Evolutionary conservation across 768 basidiomycete genomes (phyloP).

Genomic region (Phlegmacium glaucopus): DNA sequence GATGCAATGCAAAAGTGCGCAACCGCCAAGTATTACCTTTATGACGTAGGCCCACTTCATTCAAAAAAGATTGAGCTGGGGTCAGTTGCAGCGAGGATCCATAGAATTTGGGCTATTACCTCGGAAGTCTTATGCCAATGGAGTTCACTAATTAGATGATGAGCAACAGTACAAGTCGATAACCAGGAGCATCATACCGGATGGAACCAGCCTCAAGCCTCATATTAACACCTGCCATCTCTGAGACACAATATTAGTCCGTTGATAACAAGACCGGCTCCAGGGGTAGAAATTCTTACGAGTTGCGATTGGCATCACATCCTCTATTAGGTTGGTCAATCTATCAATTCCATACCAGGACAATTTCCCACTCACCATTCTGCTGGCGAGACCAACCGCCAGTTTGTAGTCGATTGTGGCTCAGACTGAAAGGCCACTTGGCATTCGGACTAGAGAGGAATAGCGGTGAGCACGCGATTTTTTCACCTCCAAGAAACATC

Average conservation of each 20-base stretch:
- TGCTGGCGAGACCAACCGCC: constrained; percentile 58
- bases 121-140: constrained; percentile 54
- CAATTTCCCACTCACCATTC: constrained; percentile 43
- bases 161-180: not conserved
- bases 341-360: not conserved
- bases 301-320: constrained; percentile 46
- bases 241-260: constrained; percentile 11
- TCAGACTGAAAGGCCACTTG: constrained; percentile 63
- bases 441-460: constrained; percentile 34
- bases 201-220: constrained; percentile 47
- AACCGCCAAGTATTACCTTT: no score
- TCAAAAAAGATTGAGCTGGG: not conserved
- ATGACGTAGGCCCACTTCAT: constrained; percentile 51
- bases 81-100: not conserved
- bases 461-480: not conserved
- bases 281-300: not conserved
- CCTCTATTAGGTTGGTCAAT: constrained; percentile 26
- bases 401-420: constrained; percentile 53
- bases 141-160: constrained; percentile 36
- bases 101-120: constrained; percentile 18
- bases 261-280: constrained; percentile 9
- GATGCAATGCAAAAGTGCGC: no score
- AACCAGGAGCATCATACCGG: constrained; percentile 28
- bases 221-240: constrained; percentile 45
- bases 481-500: not conserved